These are phyloP conservation scores for Linnemannia zychae DNA, from an alignment of 192 early-diverging fungal genomes.

Conservation along the genomic window DNA sequence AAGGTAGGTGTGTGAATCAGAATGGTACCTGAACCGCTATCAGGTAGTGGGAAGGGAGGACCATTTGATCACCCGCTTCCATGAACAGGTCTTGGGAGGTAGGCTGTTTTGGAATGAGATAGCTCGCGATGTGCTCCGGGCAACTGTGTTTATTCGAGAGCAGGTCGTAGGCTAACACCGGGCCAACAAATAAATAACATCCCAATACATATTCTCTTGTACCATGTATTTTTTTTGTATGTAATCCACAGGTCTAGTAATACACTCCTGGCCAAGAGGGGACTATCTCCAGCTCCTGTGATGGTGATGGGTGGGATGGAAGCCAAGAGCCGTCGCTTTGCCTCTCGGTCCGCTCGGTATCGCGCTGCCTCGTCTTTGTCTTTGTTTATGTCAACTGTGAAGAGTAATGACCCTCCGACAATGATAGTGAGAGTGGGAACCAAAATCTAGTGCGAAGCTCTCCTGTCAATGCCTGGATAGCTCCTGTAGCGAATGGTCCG, in stretches of 20 bases:
- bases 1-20: too few relatives aligned
- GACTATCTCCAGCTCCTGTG: constrained; percentile 11
- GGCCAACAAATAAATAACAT: neutral
- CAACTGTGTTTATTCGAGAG: too few relatives aligned
- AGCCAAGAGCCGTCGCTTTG: constrained; percentile 3
- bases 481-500: constrained; percentile 80
- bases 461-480: constrained; percentile 66
- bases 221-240: neutral
- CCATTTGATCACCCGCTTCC: too few relatives aligned
- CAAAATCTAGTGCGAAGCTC: constrained; percentile 61
- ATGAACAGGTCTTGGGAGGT: too few relatives aligned
- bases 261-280: neutral
- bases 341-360: constrained; percentile 5
- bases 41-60: too few relatives aligned
- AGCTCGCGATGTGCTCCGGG: too few relatives aligned
- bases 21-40: too few relatives aligned
- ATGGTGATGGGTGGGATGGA: constrained; percentile 36
- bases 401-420: constrained; percentile 59
- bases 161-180: too few relatives aligned
- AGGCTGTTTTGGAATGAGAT: too few relatives aligned
- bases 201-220: neutral
- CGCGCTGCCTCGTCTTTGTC: constrained; percentile 63
- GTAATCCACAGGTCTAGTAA: neutral
- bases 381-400: constrained; percentile 62
- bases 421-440: constrained; percentile 64